These are phyloP conservation scores for Annulohypoxylon maeteangense DNA, from an alignment of 495 filamentous ascomycete species.

Conservation along the genomic window DNA sequence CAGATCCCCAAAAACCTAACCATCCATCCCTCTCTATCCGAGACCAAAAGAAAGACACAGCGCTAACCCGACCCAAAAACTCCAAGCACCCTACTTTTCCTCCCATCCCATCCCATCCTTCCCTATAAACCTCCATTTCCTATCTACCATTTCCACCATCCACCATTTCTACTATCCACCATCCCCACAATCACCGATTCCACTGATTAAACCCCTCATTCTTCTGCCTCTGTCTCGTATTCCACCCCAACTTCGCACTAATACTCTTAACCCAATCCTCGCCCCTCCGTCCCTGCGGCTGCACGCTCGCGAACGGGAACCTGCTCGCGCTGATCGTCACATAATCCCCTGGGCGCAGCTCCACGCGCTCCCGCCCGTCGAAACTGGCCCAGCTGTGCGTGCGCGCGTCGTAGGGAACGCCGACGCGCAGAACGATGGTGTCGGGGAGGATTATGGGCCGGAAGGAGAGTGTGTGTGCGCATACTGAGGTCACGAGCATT, in stretches of 20 bases:
- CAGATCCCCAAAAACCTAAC: no score
- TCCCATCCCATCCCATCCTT: no score
- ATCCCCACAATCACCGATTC: constrained; percentile 48
- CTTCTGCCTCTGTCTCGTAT: constrained; percentile 83
- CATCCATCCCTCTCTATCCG: no score
- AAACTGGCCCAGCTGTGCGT: constrained; percentile 96
- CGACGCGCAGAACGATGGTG: constrained; percentile 89
- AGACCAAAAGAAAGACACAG: background rate
- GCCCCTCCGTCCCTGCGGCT: constrained; percentile 75
- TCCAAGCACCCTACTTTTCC: background rate
- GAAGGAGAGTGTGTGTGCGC: constrained; percentile 95
- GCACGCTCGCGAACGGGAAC: constrained; percentile 92
- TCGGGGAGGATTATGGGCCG: constrained; percentile 95
- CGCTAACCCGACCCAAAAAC: background rate
- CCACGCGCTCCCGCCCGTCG: constrained; percentile 89
- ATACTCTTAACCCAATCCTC: constrained; percentile 97
- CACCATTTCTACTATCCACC: no score
- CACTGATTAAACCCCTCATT: constrained; percentile 60
- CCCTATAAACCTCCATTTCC: background rate
- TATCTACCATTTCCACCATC: background rate
- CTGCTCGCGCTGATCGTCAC: constrained; percentile 92
- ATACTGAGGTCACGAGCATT: constrained; percentile 94
- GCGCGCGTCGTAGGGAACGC: constrained; percentile 91
- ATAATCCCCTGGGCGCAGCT: constrained; percentile 90
- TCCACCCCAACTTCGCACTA: constrained; percentile 91